Base-by-base conservation (phyloP, 257 asterid genomes). In the Gentiana dahurica region DNA sequence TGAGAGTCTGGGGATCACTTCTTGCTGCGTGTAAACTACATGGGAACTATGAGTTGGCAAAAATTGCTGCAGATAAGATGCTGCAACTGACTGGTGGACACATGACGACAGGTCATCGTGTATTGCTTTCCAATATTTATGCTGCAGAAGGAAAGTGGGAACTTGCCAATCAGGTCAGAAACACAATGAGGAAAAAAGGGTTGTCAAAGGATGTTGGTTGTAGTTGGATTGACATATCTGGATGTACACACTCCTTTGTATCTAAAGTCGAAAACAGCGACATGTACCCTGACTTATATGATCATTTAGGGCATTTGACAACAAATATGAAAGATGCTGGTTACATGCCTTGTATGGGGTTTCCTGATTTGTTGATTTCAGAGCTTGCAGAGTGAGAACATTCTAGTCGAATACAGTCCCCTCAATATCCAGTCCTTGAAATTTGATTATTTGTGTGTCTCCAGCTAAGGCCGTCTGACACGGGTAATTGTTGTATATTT, bases 121-220 rank as follows among this genome's bases (percentile, higher is more conserved):
- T 87, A 37, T 82, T 90, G 12, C 82, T 90, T 57, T 87, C 96
- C 13, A 90, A 90, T 61, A 79, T 87, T n/a, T 85, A 79, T 44
- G 96, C 98, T 5, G 89, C 86, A 44, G 94, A 87, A 77, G 88
- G 89, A 52, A 76, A 87, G 68, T 90, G 96, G 96, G 78, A 82
- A 45, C 12, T 60, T 67, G 96, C 74, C 45, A 78, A 71, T 76
- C 67, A 44, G 11, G 75, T 79, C 64, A 84, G 96, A 77, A 77
- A 61, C 68, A 82, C 74, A 50, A 80, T 90, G 89, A 57, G 53
- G 51, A 79, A 76, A 60, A 84, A 67, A 69, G 85, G 95, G 48
- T 8, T 84, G 71, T 57, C 46, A 36, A 87, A 87, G 75, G 98
- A 90, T 73, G 80, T 81, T 12, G 95, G 94, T 37, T 83, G 94